phyloP scores from a whole-genome alignment of 495 filamentous ascomycete species.

The Hypoxylon lenormandii region DNA sequence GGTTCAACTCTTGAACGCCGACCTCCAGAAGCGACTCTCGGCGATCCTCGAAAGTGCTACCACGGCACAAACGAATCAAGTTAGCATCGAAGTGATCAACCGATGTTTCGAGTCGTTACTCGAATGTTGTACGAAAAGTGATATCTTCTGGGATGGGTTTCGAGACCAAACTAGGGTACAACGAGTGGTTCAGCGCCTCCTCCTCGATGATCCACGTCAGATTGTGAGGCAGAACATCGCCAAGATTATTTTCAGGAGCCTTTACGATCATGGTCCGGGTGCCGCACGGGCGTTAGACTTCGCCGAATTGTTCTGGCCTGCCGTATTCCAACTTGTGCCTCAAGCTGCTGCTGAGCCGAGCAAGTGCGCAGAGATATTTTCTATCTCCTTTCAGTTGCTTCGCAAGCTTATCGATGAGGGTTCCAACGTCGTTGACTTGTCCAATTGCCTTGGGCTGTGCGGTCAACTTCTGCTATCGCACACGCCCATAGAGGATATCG shows the following conservation, averaged over 20 bases:
- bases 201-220: conserved; percentile 58
- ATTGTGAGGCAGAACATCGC: conserved; percentile 57
- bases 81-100: conserved; percentile 59
- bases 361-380: conserved; percentile 61
- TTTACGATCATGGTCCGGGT: conserved; percentile 16
- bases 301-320: conserved; percentile 62
- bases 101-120: conserved; percentile 72
- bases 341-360: conserved; percentile 52
- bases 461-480: conserved; percentile 67
- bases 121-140: conserved; percentile 71
- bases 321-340: conserved; percentile 58
- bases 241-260: conserved; percentile 51
- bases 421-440: conserved; percentile 64
- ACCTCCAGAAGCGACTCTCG: conserved; percentile 55
- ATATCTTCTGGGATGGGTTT: conserved; percentile 70
- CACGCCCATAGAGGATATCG: conserved; percentile 58
- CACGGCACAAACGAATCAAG: conserved; percentile 41
- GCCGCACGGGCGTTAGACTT: conserved; percentile 52
- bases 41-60: conserved; percentile 50
- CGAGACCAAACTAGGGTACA: conserved; percentile 51
- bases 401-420: conserved; percentile 65
- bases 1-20: conserved; percentile 45
- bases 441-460: conserved; percentile 65
- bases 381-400: conserved; percentile 63
- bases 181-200: conserved; percentile 52